Evolutionary conservation across 1,139 yeast genomes (phyloP).

Genomic region (Zygoascus meyerae): DNA sequence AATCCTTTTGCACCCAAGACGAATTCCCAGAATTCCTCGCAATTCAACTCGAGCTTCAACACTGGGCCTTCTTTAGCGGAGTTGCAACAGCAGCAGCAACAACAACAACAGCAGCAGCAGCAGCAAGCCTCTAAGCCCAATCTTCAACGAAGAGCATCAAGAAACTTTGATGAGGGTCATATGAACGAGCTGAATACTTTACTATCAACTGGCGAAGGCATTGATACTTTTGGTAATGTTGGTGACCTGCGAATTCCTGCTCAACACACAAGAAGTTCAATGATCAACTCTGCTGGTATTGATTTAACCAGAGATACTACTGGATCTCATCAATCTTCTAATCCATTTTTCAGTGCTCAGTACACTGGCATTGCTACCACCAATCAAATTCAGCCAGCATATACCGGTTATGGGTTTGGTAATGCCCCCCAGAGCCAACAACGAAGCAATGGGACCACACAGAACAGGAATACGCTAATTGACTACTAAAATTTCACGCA

Average conservation of each 20-base stretch:
- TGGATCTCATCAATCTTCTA: slow-evolving; percentile 39
- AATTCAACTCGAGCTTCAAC: slow-evolving; percentile 11
- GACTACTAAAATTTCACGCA: slow-evolving; percentile 7
- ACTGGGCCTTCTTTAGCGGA: slow-evolving; percentile 20
- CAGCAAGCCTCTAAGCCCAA: slow-evolving; percentile 34
- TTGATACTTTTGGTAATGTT: slow-evolving; percentile 93
- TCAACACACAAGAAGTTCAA: slow-evolving; percentile 80
- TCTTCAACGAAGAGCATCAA: slow-evolving; percentile 13
- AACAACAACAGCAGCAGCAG: slow-evolving; percentile 25
- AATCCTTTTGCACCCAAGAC: slow-evolving; percentile 72
- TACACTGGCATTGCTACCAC: slow-evolving; percentile 67
- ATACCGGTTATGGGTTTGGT: slow-evolving; percentile 94
- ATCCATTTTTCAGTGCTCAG: slow-evolving; percentile 74
- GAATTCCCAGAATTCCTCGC: slow-evolving; percentile 20
- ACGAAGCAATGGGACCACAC: slow-evolving; percentile 21
- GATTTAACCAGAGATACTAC: slow-evolving; percentile 39
- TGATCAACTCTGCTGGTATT: slow-evolving; percentile 81
- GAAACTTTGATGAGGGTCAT: slow-evolving; percentile 23
- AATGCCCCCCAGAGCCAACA: slow-evolving; percentile 45
- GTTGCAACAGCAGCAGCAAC: slow-evolving; percentile 31
- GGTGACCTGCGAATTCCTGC: slow-evolving; percentile 89
- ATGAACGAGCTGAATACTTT: slow-evolving; percentile 63
- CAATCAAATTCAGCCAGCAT: slow-evolving; percentile 52
- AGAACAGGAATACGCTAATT: slow-evolving; percentile 9
- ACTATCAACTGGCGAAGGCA: slow-evolving; percentile 82